Evolutionary conservation across 1,284 basidiomycete genomes (phyloP).

Genomic region (Ceratobasidium sp.): DNA sequence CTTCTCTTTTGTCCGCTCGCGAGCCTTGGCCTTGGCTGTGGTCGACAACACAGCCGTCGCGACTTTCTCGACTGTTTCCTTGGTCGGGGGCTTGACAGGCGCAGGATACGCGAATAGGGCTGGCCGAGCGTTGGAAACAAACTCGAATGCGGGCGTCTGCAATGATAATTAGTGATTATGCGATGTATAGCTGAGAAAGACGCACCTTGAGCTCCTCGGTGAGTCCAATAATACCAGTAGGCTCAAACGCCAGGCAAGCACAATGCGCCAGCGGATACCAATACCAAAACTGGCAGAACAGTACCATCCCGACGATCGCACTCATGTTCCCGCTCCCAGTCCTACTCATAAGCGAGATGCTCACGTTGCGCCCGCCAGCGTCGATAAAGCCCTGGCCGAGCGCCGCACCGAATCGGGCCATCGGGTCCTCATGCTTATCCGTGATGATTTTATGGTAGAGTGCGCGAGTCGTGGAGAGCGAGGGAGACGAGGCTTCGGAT

Average conservation of each 20-base stretch:
- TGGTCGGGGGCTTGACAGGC: constrained; percentile 86
- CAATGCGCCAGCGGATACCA: constrained; percentile 99
- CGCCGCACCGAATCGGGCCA: constrained; percentile 96
- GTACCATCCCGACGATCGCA: constrained; percentile 93
- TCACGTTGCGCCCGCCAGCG: constrained; percentile 94
- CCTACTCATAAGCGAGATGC: constrained; percentile 90
- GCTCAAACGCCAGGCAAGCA: constrained; percentile 90
- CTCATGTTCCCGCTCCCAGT: constrained; percentile 92
- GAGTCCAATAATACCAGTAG: constrained; percentile 92
- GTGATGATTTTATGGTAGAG: constrained; percentile 89
- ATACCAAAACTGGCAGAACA: constrained; percentile 99
- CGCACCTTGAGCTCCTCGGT: constrained; percentile 85
- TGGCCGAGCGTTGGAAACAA: constrained; percentile 87
- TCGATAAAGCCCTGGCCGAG: constrained; percentile 96
- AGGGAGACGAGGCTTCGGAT: constrained; percentile 88
- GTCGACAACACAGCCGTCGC: constrained; percentile 94
- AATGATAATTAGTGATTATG: background rate
- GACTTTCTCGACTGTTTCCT: constrained; percentile 90
- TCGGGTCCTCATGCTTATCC: constrained; percentile 97
- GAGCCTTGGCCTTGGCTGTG: constrained; percentile 92
- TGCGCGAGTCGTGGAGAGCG: constrained; percentile 81
- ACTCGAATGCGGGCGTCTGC: constrained; percentile 90
- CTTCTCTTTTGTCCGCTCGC: constrained; percentile 81
- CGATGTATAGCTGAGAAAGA: constrained; percentile 5
- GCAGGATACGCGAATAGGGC: constrained; percentile 92